Conservation (phyloP, 2,329 filamentous ascomycete genomes). For the Sporothrix brasiliensis region DNA sequence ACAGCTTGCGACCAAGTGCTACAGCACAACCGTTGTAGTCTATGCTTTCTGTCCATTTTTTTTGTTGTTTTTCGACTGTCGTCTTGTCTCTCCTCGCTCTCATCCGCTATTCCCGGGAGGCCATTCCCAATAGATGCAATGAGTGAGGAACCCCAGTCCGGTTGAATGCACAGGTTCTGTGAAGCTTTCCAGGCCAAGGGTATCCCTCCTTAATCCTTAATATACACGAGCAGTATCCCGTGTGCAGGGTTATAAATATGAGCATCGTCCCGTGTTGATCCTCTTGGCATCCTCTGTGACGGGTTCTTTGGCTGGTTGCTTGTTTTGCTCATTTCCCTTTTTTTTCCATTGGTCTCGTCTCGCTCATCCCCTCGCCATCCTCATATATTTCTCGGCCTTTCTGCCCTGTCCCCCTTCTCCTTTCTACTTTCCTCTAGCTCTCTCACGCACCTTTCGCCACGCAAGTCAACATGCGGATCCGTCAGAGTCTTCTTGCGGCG, state of each 20-base stretch:
- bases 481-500: constrained; percentile 14
- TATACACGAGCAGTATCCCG: not conserved
- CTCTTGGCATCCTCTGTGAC: constrained; percentile 13
- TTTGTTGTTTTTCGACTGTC: not conserved
- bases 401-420: not conserved
- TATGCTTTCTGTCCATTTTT: not conserved
- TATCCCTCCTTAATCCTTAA: not conserved
- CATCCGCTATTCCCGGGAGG: not conserved
- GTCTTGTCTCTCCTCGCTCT: not conserved
- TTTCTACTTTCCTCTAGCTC: not conserved
- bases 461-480: not conserved
- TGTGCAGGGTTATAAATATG: constrained; percentile 11
- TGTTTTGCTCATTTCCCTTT: not conserved
- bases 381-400: not conserved
- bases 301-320: constrained; percentile 11
- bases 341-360: not conserved
- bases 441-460: not conserved
- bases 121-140: not conserved
- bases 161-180: constrained; percentile 15
- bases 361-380: not conserved
- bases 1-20: constrained; percentile 6
- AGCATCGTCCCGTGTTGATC: constrained; percentile 16
- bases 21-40: not conserved
- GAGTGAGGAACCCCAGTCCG: not conserved
- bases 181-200: not conserved